phyloP scores from a whole-genome alignment of 2,329 filamentous ascomycete genomes.

The Scorias spongiosa region DNA sequence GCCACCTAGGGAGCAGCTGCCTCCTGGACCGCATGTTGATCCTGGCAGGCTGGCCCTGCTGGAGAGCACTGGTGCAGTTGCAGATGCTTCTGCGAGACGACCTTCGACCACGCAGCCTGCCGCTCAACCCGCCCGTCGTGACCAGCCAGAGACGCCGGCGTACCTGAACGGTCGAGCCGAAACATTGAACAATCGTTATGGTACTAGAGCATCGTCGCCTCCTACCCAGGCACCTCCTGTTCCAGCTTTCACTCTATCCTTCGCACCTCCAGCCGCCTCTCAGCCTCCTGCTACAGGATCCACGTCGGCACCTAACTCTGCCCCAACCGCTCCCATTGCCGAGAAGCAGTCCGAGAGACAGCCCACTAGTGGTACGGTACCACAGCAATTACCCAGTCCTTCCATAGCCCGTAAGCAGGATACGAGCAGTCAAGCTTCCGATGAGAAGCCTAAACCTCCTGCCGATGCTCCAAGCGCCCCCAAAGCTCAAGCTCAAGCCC shows the following conservation, averaged over 20 bases:
- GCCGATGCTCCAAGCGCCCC: constrained; percentile 20
- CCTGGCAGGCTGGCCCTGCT: constrained; percentile 18
- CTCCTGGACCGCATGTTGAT: constrained; percentile 15
- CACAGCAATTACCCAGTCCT: too few species aligned
- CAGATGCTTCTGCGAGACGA: constrained; percentile 12
- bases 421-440: background rate
- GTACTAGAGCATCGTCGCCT: constrained; percentile 32
- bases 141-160: constrained; percentile 27
- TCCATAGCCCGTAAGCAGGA: too few species aligned
- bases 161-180: constrained; percentile 31
- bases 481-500: constrained; percentile 17
- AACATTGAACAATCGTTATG: constrained; percentile 30
- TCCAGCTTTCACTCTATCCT: constrained; percentile 33
- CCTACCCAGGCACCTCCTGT: constrained; percentile 39
- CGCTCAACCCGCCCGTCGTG: constrained; percentile 13
- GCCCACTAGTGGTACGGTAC: background rate
- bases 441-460: constrained; percentile 7
- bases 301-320: background rate
- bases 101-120: constrained; percentile 7
- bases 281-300: background rate
- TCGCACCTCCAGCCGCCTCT: constrained; percentile 16
- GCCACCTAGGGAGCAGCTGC: constrained; percentile 6
- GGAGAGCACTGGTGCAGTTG: constrained; percentile 13
- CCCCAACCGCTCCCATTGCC: too few species aligned
- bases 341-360: background rate